Evolutionary conservation across 73 alveolate species (phyloP), one percentile per base, ranked within the genome.

Genomic region (Tetrahymena thermophila): DNA sequence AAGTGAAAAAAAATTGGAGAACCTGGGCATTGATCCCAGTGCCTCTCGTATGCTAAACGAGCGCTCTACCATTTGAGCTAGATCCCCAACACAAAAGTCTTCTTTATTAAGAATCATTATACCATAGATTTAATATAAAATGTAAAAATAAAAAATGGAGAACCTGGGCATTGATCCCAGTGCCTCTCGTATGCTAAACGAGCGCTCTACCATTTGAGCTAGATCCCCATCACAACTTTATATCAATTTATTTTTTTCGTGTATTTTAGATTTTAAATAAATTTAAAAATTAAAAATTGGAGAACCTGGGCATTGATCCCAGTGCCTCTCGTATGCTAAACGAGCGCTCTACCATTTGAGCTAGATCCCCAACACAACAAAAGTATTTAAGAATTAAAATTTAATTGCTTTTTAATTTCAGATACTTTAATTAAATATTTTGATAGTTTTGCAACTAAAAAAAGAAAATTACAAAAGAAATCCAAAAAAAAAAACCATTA

Each of bases 1-100:
- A 50, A 0, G 11, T 40, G 10, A 71, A 71, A 71, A 71, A 71
- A 71, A 13, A 71, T 71, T 71, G 89, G 89, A 71, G 89, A 71
- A 71, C 89, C 89, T 71, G 89, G 89, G 89, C 89, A 71, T 71
- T 71, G 89, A 71, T 71, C 89, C 89, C 89, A 71, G 89, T 71
- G 89, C 89, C 89, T 71, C 89, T 71, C 89, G 89, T 71, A 71
- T 71, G 89, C 89, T 71, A 71, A 71, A 71, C 89, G 89, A 71
- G 89, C 89, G 89, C 89, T 71, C 89, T 71, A 71, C 89, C 89
- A 71, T 71, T 71, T 71, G 89, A 71, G 89, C 89, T 71, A 71
- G 89, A 71, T 71, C 89, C 89, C 89, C 89, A 1, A 28, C 89
- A 71, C 43, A 71, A 3, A 0, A 25, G n/a, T 31, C 0, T 71